A percentile compares a stretch with the other conserved stretches of the same genome.
Evolutionary conservation across 148 eudicot species (phyloP).

Genomic region (Bassia scoparia): DNA sequence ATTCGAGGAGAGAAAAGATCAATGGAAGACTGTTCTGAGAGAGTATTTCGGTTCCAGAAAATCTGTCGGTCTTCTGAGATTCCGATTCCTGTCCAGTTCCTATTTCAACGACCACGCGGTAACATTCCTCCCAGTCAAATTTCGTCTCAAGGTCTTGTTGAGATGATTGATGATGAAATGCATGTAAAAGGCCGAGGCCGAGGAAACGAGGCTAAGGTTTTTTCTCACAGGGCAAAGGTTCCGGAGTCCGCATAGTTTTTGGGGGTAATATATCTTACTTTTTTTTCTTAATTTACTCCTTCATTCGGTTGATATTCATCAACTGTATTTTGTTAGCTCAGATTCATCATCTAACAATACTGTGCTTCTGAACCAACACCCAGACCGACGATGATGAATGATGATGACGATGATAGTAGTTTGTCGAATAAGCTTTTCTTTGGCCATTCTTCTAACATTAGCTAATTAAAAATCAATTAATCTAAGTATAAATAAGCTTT

Average conservation of each 20-base stretch:
- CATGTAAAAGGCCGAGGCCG: not conserved
- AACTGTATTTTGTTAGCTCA: too few relatives aligned
- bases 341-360: too few relatives aligned
- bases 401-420: not conserved
- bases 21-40: not conserved
- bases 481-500: too few relatives aligned
- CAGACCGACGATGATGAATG: not conserved
- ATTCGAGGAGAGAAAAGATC: not conserved
- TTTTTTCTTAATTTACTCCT: not conserved
- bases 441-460: not conserved
- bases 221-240: too few relatives aligned
- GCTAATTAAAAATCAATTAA: too few relatives aligned
- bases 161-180: not conserved
- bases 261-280: not conserved
- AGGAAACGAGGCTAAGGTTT: not conserved
- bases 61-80: not conserved
- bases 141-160: not conserved
- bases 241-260: too few relatives aligned
- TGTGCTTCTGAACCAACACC: too few relatives aligned
- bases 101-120: not conserved
- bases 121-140: not conserved
- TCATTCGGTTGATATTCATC: too few relatives aligned
- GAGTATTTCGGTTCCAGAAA: not conserved
- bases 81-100: not conserved
- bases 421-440: not conserved